Percentiles rank a stretch among this genome's conserved stretches.
Evolutionary conservation across 306 rosid species (phyloP).

Genomic region (Cucurbita maxima): DNA sequence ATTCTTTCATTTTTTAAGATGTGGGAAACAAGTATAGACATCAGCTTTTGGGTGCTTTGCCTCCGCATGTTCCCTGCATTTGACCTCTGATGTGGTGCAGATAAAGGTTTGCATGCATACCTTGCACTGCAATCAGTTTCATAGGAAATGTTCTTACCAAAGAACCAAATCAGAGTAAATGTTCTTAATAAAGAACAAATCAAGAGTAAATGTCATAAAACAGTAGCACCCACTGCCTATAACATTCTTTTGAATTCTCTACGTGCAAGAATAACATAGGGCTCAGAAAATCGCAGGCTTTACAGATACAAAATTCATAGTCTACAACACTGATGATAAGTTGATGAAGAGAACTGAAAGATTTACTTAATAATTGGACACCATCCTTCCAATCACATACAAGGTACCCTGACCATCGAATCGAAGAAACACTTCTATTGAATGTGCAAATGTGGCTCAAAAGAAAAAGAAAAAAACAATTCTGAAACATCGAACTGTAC

Average conservation of each 20-base stretch:
- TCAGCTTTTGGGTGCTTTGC: constrained; percentile 54
- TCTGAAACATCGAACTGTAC: not conserved
- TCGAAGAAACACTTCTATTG: not conserved
- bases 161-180: too few species aligned
- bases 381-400: not conserved
- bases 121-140: constrained; percentile 31
- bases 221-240: not conserved
- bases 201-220: not conserved
- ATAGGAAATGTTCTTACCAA: not conserved
- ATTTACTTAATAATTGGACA: not conserved
- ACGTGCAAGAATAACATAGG: not conserved
- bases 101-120: constrained; percentile 60
- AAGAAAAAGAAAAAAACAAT: not conserved
- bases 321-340: not conserved
- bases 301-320: not conserved
- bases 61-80: constrained; percentile 55
- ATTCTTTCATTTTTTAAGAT: constrained; percentile 26
- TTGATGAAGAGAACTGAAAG: not conserved
- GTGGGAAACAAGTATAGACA: constrained; percentile 34
- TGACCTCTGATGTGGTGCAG: constrained; percentile 45
- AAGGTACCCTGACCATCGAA: not conserved
- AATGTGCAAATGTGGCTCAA: not conserved
- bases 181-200: not conserved
- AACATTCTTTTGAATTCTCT: not conserved
- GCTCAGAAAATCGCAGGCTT: not conserved